These are phyloP conservation scores for Exserohilum rostratum DNA, from an alignment of 2,329 filamentous ascomycete genomes.

Conservation along the genomic window DNA sequence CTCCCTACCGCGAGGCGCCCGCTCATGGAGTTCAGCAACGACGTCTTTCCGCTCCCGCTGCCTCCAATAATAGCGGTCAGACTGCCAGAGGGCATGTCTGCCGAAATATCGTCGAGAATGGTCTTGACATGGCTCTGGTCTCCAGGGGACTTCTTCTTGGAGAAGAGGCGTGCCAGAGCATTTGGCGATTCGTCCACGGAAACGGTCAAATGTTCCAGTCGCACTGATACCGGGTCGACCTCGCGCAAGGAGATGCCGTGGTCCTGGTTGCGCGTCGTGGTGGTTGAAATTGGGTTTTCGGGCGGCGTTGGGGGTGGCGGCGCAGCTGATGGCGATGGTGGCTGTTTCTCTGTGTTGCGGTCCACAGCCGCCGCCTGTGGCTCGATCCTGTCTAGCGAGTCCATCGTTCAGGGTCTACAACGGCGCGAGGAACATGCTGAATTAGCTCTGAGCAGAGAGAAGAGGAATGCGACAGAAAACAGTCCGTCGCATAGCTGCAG, in stretches of 20 bases:
- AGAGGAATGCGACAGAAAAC: conserved; percentile 4
- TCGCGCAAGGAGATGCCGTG: conserved; percentile 51
- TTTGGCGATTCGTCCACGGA: conserved; percentile 64
- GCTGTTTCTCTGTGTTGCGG: too few species aligned
- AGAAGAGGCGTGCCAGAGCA: conserved; percentile 30
- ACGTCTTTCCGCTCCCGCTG: conserved; percentile 70
- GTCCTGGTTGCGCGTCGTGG: conserved; percentile 30
- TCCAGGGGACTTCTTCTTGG: conserved; percentile 33
- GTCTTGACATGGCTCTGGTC: conserved; percentile 46
- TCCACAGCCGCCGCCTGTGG: conserved; percentile 2
- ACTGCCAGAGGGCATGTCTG: conserved; percentile 68
- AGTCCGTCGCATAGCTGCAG: conserved; percentile 5
- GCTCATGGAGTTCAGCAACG: conserved; percentile 69
- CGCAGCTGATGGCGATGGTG: neutral
- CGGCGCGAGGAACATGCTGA: conserved; percentile 17
- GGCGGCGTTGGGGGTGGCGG: conserved; percentile 15
- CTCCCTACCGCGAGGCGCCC: conserved; percentile 68
- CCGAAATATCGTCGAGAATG: conserved; percentile 68
- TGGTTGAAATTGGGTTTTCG: conserved; percentile 23
- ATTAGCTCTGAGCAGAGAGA: conserved; percentile 5
- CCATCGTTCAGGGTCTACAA: conserved; percentile 16
- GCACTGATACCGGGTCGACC: conserved; percentile 63
- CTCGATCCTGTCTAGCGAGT: conserved; percentile 21
- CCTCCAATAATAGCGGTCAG: conserved; percentile 78
- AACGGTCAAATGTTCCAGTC: conserved; percentile 61